Evolutionary conservation across 1,284 basidiomycete genomes (phyloP).

Genomic region (Microbotryomycetes sp.): DNA sequence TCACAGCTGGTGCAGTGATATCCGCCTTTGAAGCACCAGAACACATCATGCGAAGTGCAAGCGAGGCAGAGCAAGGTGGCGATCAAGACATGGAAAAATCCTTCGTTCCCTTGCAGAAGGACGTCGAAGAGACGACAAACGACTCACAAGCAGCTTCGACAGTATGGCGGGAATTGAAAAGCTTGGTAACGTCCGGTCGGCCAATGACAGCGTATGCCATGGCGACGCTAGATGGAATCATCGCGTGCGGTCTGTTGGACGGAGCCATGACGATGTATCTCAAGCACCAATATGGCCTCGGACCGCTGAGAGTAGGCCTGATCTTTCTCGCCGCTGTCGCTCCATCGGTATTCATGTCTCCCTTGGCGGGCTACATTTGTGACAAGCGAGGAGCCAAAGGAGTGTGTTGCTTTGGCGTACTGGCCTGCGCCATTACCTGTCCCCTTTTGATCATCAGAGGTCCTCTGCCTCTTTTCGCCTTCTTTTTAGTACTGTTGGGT

Average conservation of each 20-base stretch:
- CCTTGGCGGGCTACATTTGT: neutral
- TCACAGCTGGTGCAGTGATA: slow-evolving; percentile 11
- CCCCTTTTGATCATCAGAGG: slow-evolving; percentile 29
- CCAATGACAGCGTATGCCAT: slow-evolving; percentile 13
- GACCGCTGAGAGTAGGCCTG: slow-evolving; percentile 29
- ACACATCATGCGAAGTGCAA: neutral
- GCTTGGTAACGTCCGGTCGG: slow-evolving; percentile 5
- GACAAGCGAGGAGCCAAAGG: slow-evolving; percentile 30
- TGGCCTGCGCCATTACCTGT: slow-evolving; percentile 14
- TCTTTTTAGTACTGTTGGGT: slow-evolving; percentile 30
- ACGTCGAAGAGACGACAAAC: neutral
- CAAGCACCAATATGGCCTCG: slow-evolving; percentile 23
- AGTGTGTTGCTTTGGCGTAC: slow-evolving; percentile 16
- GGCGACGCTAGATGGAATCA: slow-evolving; percentile 23
- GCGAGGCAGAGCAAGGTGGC: neutral
- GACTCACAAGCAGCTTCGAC: neutral
- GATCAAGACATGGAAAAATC: neutral
- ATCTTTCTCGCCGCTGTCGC: slow-evolving; percentile 31
- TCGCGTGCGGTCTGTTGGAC: slow-evolving; percentile 29
- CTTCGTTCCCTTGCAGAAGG: neutral
- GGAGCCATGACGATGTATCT: slow-evolving; percentile 15
- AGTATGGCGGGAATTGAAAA: neutral
- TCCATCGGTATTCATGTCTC: slow-evolving; percentile 24
- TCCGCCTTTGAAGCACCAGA: slow-evolving; percentile 19
- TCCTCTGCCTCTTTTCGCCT: slow-evolving; percentile 29